Base-by-base conservation (phyloP, 106 monocot genomes). In the Cymbidium sinense region DNA sequence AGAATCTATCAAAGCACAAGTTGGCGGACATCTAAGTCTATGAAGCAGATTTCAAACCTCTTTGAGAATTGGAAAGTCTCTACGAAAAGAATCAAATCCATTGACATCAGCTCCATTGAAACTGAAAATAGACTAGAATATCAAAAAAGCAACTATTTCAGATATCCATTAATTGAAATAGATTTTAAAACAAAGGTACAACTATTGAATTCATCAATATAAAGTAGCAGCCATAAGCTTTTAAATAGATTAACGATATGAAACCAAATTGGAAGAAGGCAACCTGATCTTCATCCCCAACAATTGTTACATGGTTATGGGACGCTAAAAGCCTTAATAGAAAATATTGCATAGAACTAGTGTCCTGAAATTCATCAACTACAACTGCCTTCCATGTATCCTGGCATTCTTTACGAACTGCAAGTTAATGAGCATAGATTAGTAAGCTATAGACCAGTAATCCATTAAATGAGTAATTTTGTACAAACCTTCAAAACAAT, bases 231-330 rank as follows among this genome's bases (percentile, higher is more conserved):
- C 39, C 21, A 34, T 27, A 75, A 43, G 23, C 21, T 35, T 18
- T 27, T 9, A 27, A 74, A 74, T 8, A 65, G 50, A 34, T 23
- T 73, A 41, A 41, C 9, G 0, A 47, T 47, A 47, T 47, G 41
- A 47, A 47, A 47, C 13, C 21, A 79, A 30, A 34, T 4, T 18
- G 18, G 76, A 23, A 58, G 25, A 75, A 54, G 30, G 27, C 28
- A 52, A 91, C 96, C 91, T 96, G 96, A 86, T 96, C 96, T 75
- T 96, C 91, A 82, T 96, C 96, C 34, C 96, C 96, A 70, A 96
- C 89, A 76, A 96, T 81, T 20, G 96, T 93, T 13, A 96, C 75
- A 65, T 71, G 82, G 77, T 85, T 86, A 71, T 93, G 96, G 80
- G 96, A 93, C 43, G 89, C 87, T 76, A 96, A 83, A 73, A 85